Evolutionary conservation across 805 yeast genomes (phyloP).

Genomic region (Vanderwaltozyma tropicalis): DNA sequence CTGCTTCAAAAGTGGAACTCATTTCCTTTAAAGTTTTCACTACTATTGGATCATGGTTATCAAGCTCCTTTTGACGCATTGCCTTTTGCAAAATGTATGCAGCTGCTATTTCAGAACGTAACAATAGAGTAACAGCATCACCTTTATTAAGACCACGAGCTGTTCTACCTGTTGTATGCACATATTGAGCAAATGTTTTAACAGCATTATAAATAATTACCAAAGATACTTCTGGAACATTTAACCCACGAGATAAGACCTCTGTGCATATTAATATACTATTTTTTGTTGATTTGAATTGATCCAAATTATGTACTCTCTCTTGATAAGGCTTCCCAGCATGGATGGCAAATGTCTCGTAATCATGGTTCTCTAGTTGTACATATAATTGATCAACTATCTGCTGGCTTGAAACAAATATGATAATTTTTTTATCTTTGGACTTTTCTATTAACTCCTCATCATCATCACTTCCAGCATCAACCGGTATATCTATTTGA

Average conservation of each 20-base stretch:
- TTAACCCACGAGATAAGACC: conserved; percentile 89
- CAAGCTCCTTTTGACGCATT: conserved; percentile 41
- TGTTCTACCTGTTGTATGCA: conserved; percentile 92
- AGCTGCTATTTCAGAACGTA: conserved; percentile 51
- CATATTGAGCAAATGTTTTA: conserved; percentile 86
- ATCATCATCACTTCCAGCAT: no score
- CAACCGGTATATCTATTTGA: not conserved
- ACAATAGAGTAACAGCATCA: conserved; percentile 60
- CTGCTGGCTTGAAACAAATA: conserved; percentile 86
- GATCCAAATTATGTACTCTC: conserved; percentile 61
- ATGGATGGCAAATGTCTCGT: conserved; percentile 62
- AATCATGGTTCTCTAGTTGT: conserved; percentile 36
- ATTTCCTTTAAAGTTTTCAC: conserved; percentile 33
- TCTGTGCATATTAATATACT: conserved; percentile 78
- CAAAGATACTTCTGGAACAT: conserved; percentile 73
- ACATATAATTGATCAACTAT: conserved; percentile 63
- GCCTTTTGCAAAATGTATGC: conserved; percentile 45
- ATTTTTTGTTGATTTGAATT: conserved; percentile 53
- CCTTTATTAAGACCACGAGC: conserved; percentile 86
- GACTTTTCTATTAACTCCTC: conserved; percentile 3
- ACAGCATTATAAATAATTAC: conserved; percentile 81
- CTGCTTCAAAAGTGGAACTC: conserved; percentile 45
- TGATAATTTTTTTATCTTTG: conserved; percentile 44
- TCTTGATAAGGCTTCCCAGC: conserved; percentile 89
- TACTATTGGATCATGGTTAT: conserved; percentile 31